Percentiles rank a stretch among this genome's conserved stretches.
These are phyloP conservation scores for Hypoxylon sp. DNA, from an alignment of 2,329 filamentous ascomycete genomes.

Conservation along the genomic window DNA sequence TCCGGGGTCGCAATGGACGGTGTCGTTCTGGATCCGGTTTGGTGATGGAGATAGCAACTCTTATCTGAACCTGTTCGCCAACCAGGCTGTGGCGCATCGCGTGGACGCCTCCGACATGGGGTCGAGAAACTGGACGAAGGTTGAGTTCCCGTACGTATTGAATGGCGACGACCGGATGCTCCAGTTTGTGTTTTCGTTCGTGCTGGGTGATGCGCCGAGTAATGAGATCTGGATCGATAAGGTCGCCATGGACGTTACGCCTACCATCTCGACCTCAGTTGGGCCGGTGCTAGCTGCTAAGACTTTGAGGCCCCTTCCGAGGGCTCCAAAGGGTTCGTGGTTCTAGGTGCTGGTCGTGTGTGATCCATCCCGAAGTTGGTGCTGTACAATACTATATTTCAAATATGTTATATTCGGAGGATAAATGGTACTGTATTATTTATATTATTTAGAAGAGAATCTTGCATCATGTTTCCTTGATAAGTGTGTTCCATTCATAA, in stretches of 20 bases:
- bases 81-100: conserved; percentile 60
- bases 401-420: conserved; percentile 1
- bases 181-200: conserved; percentile 47
- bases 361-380: conserved; percentile 4
- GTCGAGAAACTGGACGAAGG: conserved; percentile 55
- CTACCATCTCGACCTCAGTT: conserved; percentile 26
- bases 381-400: conserved; percentile 15
- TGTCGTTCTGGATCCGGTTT: conserved; percentile 48
- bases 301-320: conserved; percentile 6
- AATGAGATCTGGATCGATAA: conserved; percentile 49
- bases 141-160: conserved; percentile 66
- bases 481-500: not conserved
- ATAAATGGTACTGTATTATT: not conserved
- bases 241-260: conserved; percentile 32
- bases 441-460: not conserved
- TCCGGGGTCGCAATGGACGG: conserved; percentile 29
- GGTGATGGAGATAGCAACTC: conserved; percentile 53
- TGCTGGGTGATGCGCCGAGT: conserved; percentile 30
- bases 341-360: not conserved
- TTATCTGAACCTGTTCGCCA: conserved; percentile 55
- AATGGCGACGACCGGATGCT: conserved; percentile 37
- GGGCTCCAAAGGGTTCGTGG: not conserved
- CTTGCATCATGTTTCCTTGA: not conserved
- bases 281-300: conserved; percentile 9
- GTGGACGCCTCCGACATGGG: conserved; percentile 61